Conservation (phyloP, 1,139 yeast species). For the Candida glucosophila region DNA sequence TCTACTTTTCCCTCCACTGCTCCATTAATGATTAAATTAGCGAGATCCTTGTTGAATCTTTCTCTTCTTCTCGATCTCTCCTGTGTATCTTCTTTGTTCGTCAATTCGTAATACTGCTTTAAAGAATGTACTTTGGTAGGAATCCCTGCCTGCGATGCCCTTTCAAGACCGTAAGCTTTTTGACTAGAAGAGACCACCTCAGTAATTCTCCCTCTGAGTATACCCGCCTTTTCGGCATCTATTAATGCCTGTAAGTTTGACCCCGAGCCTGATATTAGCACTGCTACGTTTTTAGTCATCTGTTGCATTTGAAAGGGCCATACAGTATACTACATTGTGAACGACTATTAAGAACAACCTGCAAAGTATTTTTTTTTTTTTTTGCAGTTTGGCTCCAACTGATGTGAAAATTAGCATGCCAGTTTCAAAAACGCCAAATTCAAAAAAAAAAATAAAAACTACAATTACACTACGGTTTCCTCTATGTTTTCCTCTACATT, state of each 20-base stretch:
- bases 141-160: constrained; percentile 66
- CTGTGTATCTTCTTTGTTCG: constrained; percentile 54
- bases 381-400: no score
- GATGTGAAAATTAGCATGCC: no score
- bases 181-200: constrained; percentile 79
- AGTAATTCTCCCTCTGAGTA: constrained; percentile 46
- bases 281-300: no score
- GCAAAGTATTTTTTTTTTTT: no score
- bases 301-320: no score
- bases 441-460: no score
- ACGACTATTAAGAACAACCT: no score
- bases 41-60: constrained; percentile 69
- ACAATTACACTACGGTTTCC: no score
- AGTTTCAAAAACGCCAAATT: no score
- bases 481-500: no score
- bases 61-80: constrained; percentile 59
- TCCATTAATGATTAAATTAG: constrained; percentile 52
- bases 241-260: constrained; percentile 89
- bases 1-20: constrained; percentile 20
- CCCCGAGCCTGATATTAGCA: constrained; percentile 90
- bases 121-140: constrained; percentile 65
- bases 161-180: constrained; percentile 72
- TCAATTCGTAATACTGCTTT: constrained; percentile 64
- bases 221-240: constrained; percentile 49
- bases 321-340: no score